These are phyloP conservation scores for Aspergillus niger DNA, from an alignment of 2,329 filamentous ascomycete species.

Conservation along the genomic window DNA sequence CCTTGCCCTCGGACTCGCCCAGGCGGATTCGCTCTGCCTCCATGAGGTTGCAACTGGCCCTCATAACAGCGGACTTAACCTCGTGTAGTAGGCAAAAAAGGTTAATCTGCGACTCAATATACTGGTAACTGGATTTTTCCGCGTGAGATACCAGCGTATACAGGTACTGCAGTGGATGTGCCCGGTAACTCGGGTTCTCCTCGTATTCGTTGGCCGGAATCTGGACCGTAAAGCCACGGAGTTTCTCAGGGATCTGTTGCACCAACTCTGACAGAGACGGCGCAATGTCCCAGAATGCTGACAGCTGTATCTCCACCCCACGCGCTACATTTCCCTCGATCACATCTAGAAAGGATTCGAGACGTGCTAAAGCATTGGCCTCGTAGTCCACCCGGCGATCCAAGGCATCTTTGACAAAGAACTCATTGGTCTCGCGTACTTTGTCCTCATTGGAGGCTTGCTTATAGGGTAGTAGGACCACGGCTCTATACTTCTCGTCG, in stretches of 20 bases:
- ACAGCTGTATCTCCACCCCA: conserved; percentile 87
- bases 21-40: conserved; percentile 63
- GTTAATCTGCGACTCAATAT: conserved; percentile 93
- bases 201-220: conserved; percentile 78
- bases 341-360: conserved; percentile 73
- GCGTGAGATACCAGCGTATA: conserved; percentile 82
- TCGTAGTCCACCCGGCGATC: conserved; percentile 72
- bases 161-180: conserved; percentile 86
- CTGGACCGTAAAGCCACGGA: conserved; percentile 66
- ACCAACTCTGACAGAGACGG: conserved; percentile 76
- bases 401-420: conserved; percentile 77
- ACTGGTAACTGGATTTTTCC: conserved; percentile 92
- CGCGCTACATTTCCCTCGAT: conserved; percentile 83
- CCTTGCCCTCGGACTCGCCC: conserved; percentile 46
- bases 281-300: conserved; percentile 97
- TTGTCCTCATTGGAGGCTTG: conserved; percentile 75
- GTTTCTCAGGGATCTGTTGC: conserved; percentile 69
- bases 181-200: conserved; percentile 80
- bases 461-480: conserved; percentile 80
- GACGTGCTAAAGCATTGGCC: conserved; percentile 70
- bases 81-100: conserved; percentile 87
- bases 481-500: conserved; percentile 80
- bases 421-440: conserved; percentile 72
- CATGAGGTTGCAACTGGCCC: conserved; percentile 66
- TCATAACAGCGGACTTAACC: conserved; percentile 76